Evolutionary conservation across 176 grass and related monocot species (phyloP).

Genomic region (Bolboschoenus planiculmis): DNA sequence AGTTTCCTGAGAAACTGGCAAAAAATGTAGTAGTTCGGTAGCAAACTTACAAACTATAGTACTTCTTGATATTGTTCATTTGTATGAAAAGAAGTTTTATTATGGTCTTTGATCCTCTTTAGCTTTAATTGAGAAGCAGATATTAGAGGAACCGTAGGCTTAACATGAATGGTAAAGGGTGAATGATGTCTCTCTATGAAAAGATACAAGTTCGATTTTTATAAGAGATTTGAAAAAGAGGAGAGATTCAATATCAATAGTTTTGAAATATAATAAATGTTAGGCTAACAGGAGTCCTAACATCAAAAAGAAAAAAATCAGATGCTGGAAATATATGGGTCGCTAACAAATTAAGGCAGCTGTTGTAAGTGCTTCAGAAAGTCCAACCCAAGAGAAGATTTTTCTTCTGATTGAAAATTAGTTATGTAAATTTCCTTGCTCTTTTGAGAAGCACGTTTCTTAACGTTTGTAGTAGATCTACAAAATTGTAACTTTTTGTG

Average conservation of each 20-base stretch:
- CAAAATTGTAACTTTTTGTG: not conserved
- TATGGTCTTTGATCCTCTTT: not conserved
- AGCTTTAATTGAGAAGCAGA: too few relatives aligned
- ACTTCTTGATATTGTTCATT: conserved; percentile 4
- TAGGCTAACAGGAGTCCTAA: too few relatives aligned
- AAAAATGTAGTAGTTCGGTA: not conserved
- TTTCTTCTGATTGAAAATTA: not conserved
- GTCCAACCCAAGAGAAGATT: not conserved
- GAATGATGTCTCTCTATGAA: too few relatives aligned
- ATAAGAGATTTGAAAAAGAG: too few relatives aligned
- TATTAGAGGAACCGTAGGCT: too few relatives aligned
- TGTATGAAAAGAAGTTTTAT: not conserved
- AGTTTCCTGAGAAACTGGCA: not conserved
- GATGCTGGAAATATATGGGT: not conserved
- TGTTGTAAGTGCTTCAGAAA: not conserved
- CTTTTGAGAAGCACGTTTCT: not conserved
- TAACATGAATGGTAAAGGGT: too few relatives aligned
- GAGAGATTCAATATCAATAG: too few relatives aligned
- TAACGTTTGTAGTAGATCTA: not conserved
- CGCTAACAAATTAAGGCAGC: not conserved
- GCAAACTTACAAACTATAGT: not conserved
- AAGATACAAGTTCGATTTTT: too few relatives aligned
- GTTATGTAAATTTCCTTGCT: not conserved
- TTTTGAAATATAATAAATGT: too few relatives aligned
- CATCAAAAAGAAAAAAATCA: too few relatives aligned